Evolutionary conservation across 2,329 filamentous ascomycete genomes (phyloP).

Genomic region (Colletotrichum tamarilloi): DNA sequence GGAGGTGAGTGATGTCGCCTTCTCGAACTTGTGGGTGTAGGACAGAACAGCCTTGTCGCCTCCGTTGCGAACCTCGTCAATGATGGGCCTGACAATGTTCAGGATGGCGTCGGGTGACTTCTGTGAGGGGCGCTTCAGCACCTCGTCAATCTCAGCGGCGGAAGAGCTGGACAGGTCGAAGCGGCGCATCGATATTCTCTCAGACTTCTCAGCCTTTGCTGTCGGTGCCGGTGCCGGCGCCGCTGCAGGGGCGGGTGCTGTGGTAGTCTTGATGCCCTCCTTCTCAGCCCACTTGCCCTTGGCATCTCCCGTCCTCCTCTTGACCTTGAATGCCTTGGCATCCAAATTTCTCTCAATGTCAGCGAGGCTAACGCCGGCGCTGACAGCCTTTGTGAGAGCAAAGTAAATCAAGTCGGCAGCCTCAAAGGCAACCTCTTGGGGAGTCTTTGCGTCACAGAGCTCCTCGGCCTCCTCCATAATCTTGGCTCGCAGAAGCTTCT

Average conservation of each 20-base stretch:
- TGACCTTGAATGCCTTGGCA: conserved; percentile 94
- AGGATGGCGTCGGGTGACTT: conserved; percentile 95
- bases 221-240: conserved; percentile 47
- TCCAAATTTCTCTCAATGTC: conserved; percentile 95
- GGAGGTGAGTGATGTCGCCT: conserved; percentile 88
- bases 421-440: conserved; percentile 90
- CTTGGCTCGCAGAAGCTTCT: conserved; percentile 90
- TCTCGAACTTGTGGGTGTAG: conserved; percentile 98
- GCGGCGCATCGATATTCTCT: conserved; percentile 84
- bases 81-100: conserved; percentile 90
- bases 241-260: conserved; percentile 39
- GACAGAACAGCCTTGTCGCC: conserved; percentile 90
- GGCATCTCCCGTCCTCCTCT: conserved; percentile 90
- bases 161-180: conserved; percentile 76
- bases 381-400: conserved; percentile 88
- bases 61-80: conserved; percentile 83
- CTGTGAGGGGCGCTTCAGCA: conserved; percentile 89
- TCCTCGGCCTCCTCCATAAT: conserved; percentile 99
- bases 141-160: conserved; percentile 74
- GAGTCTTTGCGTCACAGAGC: conserved; percentile 85
- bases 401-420: conserved; percentile 97
- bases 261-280: conserved; percentile 70
- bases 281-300: conserved; percentile 94
- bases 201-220: conserved; percentile 51
- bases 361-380: conserved; percentile 84